Percentiles rank a stretch among this genome's conserved stretches.
These are phyloP conservation scores for Verticillium nubilum DNA, from an alignment of 2,329 filamentous ascomycete genomes.

Conservation along the genomic window DNA sequence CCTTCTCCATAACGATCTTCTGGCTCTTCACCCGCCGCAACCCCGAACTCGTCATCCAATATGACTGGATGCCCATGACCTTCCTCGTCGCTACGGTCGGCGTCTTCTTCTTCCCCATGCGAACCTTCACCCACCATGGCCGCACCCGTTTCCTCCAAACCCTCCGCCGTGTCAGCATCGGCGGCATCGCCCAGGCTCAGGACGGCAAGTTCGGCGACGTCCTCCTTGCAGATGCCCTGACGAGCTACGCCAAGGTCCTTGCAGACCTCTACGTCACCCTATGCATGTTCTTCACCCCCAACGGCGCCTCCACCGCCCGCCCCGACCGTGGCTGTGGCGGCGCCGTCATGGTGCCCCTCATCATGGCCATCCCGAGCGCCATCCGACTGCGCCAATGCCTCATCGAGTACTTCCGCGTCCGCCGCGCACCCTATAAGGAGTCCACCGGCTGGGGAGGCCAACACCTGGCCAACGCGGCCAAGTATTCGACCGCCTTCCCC, in stretches of 20 bases:
- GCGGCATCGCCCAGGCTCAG: conserved; percentile 77
- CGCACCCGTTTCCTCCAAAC: conserved; percentile 71
- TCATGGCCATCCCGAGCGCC: conserved; percentile 75
- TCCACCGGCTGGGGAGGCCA: conserved; percentile 71
- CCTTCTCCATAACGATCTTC: conserved; percentile 70
- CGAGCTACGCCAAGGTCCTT: conserved; percentile 88
- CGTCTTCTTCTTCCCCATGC: conserved; percentile 68
- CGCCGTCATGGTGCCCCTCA: conserved; percentile 70
- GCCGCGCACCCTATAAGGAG: conserved; percentile 48
- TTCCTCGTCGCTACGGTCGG: conserved; percentile 70
- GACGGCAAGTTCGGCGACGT: conserved; percentile 96
- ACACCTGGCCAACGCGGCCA: conserved; percentile 88
- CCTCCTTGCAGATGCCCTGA: conserved; percentile 86
- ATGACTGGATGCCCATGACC: conserved; percentile 81
- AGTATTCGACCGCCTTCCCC: conserved; percentile 92
- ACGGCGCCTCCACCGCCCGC: conserved; percentile 68
- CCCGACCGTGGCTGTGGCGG: conserved; percentile 82
- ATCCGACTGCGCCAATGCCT: conserved; percentile 91
- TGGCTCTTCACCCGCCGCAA: conserved; percentile 74
- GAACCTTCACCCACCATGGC: conserved; percentile 61
- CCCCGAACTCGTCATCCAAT: conserved; percentile 63
- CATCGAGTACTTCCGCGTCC: conserved; percentile 76
- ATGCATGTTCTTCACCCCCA: conserved; percentile 81
- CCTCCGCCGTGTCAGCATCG: conserved; percentile 72
- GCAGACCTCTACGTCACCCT: conserved; percentile 83